These are phyloP conservation scores for Wallacemonas sp. DNA, from an alignment of 208 protist genomes.

Conservation along the genomic window DNA sequence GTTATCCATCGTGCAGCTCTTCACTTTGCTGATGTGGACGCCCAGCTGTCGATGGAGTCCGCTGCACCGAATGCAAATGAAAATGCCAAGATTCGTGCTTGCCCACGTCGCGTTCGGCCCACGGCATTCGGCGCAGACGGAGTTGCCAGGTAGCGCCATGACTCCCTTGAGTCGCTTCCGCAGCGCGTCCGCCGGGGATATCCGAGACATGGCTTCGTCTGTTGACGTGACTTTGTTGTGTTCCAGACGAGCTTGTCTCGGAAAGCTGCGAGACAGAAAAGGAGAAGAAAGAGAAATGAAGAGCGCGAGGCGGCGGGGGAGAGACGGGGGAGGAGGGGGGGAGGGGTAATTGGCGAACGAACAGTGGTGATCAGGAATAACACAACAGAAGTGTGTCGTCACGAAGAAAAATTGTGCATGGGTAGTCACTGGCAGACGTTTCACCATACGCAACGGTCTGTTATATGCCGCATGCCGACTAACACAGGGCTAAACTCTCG, in stretches of 20 bases:
- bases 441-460: too few relatives aligned
- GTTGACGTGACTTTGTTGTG: too few relatives aligned
- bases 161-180: not conserved
- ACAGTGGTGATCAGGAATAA: too few relatives aligned
- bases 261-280: not conserved
- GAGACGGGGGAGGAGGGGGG: too few relatives aligned
- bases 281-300: not conserved
- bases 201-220: not conserved
- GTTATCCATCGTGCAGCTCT: slow-evolving; percentile 84
- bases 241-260: too few relatives aligned
- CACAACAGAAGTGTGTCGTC: too few relatives aligned
- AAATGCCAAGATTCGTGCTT: slow-evolving; percentile 81
- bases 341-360: too few relatives aligned
- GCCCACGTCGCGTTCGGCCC: slow-evolving; percentile 74
- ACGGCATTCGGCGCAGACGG: slow-evolving; percentile 81
- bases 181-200: not conserved
- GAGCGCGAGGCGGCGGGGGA: not conserved
- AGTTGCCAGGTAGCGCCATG: slow-evolving; percentile 51
- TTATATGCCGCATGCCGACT: too few relatives aligned
- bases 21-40: slow-evolving; percentile 88
- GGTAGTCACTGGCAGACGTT: too few relatives aligned
- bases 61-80: slow-evolving; percentile 88
- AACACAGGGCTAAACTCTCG: too few relatives aligned
- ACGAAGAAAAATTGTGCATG: too few relatives aligned
- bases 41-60: slow-evolving; percentile 92